Evolutionary conservation across 2,329 filamentous ascomycete genomes (phyloP), one percentile per base, ranked within the genome.

Genomic region (Sporothrix luriei): DNA sequence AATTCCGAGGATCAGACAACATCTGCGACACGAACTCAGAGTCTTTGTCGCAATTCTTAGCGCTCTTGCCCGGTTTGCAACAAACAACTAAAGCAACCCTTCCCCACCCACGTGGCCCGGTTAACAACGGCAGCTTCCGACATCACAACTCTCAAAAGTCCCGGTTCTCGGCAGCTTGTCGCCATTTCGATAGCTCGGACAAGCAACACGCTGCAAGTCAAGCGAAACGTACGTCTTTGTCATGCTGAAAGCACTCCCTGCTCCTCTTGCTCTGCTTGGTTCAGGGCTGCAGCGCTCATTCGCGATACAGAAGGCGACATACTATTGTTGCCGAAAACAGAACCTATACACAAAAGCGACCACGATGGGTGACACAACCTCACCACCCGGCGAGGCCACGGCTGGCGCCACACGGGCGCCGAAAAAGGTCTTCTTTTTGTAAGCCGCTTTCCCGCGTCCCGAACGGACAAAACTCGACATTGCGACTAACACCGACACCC

Each of bases 381-480:
- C 46, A 26, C 29, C 54, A 2, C 3, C 64, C 6, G 24, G 38
- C 13, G 59, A 29, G n/a, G 21, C 19, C 59, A 57, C 13, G 48
- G 16, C 64, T 1, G 57, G 26, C 57, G n/a, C 33, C 13, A 13
- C 61, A 2, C 51, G 24, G n/a, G n/a, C 57, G 14, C 68, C 61
- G 7, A 73, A 74, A 48, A 71, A 78, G 49, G 80, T 83, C 62
- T 77, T 83, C 48, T 83, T 83, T 74, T 83, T 83, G 82, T 83
- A 71, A 78, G 80, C 5, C 33, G 6, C 33, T 24, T 51, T 21
- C 49, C 0, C 5, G 16, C 19, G 11, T 16, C 11, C 14, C 19
- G 24, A 9, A 21, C 43, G n/a, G 19, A 16, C 4, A 11, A 19
- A 2, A 48, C 6, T 16, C 4, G 33, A 13, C 19, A 2, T 40